phyloP scores from a whole-genome alignment of 208 protist genomes.

The Trypanosomatidae sp. region DNA sequence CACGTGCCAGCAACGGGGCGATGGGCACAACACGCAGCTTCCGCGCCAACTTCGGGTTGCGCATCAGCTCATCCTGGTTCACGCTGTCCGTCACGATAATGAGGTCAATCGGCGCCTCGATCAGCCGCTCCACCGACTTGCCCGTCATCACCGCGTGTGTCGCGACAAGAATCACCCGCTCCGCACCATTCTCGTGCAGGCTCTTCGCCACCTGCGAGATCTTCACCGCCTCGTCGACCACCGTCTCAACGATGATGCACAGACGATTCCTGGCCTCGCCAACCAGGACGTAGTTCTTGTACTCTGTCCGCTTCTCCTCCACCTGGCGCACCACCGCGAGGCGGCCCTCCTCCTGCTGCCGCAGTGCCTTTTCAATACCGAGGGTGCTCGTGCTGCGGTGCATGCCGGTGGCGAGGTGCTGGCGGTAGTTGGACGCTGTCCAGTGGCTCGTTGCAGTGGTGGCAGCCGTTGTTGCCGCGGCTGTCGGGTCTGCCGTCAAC shows the following conservation, averaged over 20 bases:
- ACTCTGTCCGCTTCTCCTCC: slow-evolving; percentile 19
- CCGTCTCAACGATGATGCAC: slow-evolving; percentile 81
- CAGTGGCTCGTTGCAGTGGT: too few relatives aligned
- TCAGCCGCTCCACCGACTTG: slow-evolving; percentile 54
- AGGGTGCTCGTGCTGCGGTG: slow-evolving; percentile 41
- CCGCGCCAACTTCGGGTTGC: slow-evolving; percentile 56
- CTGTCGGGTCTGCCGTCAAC: slow-evolving; percentile 1
- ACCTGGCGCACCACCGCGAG: slow-evolving; percentile 23
- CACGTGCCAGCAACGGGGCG: slow-evolving; percentile 76
- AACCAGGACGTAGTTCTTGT: slow-evolving; percentile 63
- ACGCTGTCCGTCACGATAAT: slow-evolving; percentile 85
- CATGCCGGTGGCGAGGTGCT: slow-evolving; percentile 5
- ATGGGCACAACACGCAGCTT: slow-evolving; percentile 86
- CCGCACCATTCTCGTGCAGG: slow-evolving; percentile 59
- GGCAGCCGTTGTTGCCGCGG: too few relatives aligned
- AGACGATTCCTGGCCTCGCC: slow-evolving; percentile 69
- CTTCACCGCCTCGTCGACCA: slow-evolving; percentile 80
- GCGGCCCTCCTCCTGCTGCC: slow-evolving; percentile 54
- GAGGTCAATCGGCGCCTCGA: slow-evolving; percentile 73
- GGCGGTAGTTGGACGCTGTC: too few relatives aligned
- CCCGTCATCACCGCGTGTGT: slow-evolving; percentile 82
- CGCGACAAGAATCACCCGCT: slow-evolving; percentile 67
- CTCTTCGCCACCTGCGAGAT: slow-evolving; percentile 56
- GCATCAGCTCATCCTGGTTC: slow-evolving; percentile 75
- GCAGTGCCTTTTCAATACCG: slow-evolving; percentile 63